These are phyloP conservation scores for Ganoderma resinaceum DNA, from an alignment of 1,284 basidiomycete genomes.

Conservation along the genomic window DNA sequence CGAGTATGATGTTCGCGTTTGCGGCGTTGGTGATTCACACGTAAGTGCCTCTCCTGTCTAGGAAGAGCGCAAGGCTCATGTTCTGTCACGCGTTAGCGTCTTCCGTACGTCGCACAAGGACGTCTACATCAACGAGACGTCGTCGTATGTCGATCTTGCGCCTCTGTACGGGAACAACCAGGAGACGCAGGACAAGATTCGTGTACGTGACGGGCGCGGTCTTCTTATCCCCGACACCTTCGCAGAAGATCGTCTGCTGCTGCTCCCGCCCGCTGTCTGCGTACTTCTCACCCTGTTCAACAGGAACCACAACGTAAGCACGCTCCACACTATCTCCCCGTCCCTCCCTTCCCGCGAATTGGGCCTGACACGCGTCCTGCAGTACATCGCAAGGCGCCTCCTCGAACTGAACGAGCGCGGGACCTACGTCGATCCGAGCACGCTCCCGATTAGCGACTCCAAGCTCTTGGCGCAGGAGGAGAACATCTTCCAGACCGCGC, in stretches of 20 bases:
- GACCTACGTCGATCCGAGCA: conserved; percentile 59
- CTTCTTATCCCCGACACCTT: conserved; percentile 75
- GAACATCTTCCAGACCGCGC: conserved; percentile 82
- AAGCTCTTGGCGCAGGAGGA: conserved; percentile 70
- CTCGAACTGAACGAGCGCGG: conserved; percentile 81
- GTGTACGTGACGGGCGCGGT: conserved; percentile 70
- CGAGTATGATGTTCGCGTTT: conserved; percentile 82
- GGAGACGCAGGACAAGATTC: conserved; percentile 66
- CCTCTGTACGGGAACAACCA: conserved; percentile 80
- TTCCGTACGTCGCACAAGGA: conserved; percentile 77
- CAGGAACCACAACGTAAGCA: conserved; percentile 83
- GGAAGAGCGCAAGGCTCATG: background rate
- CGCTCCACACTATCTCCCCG: background rate
- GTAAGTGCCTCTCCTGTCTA: conserved; percentile 40
- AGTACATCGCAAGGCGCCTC: conserved; percentile 84
- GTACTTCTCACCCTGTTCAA: conserved; percentile 81
- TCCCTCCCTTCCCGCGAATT: background rate
- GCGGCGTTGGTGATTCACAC: conserved; percentile 84
- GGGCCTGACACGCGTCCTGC: background rate
- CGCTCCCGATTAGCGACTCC: conserved; percentile 41
- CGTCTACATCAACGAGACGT: conserved; percentile 82
- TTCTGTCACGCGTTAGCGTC: conserved; percentile 48
- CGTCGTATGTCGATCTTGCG: conserved; percentile 86
- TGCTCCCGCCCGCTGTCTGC: conserved; percentile 81
- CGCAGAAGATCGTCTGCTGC: conserved; percentile 78